A percentile compares a stretch with the other conserved stretches of the same genome.
Conservation (phyloP, 305 asterid species). For the Galium porrigens region DNA sequence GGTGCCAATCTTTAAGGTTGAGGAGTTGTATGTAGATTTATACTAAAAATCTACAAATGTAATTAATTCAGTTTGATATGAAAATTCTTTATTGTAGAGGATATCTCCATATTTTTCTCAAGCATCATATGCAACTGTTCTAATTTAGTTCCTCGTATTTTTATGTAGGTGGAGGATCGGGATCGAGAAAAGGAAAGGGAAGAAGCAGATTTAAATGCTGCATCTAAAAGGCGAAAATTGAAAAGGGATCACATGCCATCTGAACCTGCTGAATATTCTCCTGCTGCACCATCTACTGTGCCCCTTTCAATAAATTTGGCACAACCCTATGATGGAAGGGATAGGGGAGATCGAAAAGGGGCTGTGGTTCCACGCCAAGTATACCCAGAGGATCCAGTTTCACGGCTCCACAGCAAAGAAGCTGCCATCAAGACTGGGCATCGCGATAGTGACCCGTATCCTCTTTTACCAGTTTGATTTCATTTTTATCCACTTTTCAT, state of each 20-base stretch:
- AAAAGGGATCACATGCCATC: slow-evolving; percentile 70
- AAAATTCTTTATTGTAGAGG: neutral
- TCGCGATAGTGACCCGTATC: slow-evolving; percentile 85
- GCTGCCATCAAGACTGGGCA: slow-evolving; percentile 53
- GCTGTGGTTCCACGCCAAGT: slow-evolving; percentile 48
- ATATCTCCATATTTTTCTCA: neutral
- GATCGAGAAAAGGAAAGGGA: slow-evolving; percentile 70
- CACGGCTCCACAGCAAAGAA: slow-evolving; percentile 68
- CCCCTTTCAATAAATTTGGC: slow-evolving; percentile 41
- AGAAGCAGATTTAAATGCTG: slow-evolving; percentile 57
- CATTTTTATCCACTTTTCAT: neutral
- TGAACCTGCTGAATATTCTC: slow-evolving; percentile 88
- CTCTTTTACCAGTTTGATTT: slow-evolving; percentile 18
- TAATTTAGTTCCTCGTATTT: slow-evolving; percentile 12
- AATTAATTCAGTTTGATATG: neutral
- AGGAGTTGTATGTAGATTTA: neutral
- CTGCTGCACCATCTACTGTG: slow-evolving; percentile 48
- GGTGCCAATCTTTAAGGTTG: neutral
- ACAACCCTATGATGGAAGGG: slow-evolving; percentile 64
- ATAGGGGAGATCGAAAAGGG: slow-evolving; percentile 72
- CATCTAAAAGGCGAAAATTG: slow-evolving; percentile 77
- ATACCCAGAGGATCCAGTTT: slow-evolving; percentile 64
- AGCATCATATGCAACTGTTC: neutral
- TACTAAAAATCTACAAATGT: neutral
- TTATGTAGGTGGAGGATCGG: slow-evolving; percentile 49